phyloP scores from a whole-genome alignment of 345 rosid genomes.

The Stellera chamaejasme region DNA sequence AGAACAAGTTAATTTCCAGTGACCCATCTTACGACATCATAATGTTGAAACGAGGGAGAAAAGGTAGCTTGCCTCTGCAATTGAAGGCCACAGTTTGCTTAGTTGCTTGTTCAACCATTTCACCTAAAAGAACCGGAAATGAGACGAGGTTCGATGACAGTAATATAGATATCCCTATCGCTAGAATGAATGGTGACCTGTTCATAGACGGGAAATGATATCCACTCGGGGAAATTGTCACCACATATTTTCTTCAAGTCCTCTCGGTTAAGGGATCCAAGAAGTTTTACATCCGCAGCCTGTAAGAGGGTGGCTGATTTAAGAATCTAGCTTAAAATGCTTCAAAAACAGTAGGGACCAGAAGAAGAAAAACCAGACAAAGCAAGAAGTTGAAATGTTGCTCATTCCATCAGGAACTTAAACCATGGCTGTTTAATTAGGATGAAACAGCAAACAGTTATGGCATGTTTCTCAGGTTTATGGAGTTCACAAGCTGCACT shows the following conservation, averaged over 20 bases:
- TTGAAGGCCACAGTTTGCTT: slow-evolving; percentile 89
- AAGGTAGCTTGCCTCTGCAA: slow-evolving; percentile 73
- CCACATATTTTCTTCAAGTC: slow-evolving; percentile 96
- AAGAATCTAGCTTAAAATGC: background rate
- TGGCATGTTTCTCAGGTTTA: too few species aligned
- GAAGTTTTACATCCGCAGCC: slow-evolving; percentile 95
- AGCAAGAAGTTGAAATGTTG: too few species aligned
- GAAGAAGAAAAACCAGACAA: too few species aligned
- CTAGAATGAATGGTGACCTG: slow-evolving; percentile 42
- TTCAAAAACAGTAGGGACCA: background rate
- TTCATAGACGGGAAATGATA: slow-evolving; percentile 93
- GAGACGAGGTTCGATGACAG: background rate
- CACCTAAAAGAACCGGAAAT: slow-evolving; percentile 46
- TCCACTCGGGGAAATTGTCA: slow-evolving; percentile 94
- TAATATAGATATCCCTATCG: background rate
- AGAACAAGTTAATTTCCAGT: too few species aligned
- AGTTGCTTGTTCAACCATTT: slow-evolving; percentile 97
- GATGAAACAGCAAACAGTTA: too few species aligned
- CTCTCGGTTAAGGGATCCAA: slow-evolving; percentile 79
- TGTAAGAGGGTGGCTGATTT: slow-evolving; percentile 14
- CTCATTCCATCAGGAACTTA: too few species aligned
- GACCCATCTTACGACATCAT: too few species aligned
- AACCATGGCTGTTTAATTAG: too few species aligned
- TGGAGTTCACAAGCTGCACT: too few species aligned
- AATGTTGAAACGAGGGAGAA: slow-evolving; percentile 3